Evolutionary conservation across 495 filamentous ascomycete species (phyloP).

Genomic region (Ramalina intermedia): DNA sequence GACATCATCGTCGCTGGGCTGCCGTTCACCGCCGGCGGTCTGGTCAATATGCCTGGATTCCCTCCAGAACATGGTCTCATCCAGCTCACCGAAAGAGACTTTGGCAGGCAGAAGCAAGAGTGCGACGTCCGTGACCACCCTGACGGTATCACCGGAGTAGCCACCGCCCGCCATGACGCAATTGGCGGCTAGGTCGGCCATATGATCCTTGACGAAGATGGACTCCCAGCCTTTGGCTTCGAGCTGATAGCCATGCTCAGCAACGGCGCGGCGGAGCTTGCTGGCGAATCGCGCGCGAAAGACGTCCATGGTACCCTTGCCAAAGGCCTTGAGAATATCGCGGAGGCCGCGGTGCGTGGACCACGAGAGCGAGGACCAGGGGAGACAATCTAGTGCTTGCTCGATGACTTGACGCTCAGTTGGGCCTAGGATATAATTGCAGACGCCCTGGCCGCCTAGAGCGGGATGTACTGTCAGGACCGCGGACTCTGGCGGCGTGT

Average conservation of each 20-base stretch:
- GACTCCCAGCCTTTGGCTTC: constrained; percentile 18
- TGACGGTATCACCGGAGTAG: constrained; percentile 21
- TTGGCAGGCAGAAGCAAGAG: constrained; percentile 4
- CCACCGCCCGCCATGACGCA: constrained; percentile 19
- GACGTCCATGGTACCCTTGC: constrained; percentile 16
- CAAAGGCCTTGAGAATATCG: constrained; percentile 20
- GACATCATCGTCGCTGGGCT: neutral
- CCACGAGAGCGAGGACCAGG: constrained; percentile 23
- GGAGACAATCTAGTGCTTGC: constrained; percentile 18
- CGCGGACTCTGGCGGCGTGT: neutral
- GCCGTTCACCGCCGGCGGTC: neutral
- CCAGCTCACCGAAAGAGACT: neutral
- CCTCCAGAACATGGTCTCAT: constrained; percentile 15
- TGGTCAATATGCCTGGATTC: neutral
- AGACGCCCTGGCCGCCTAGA: too few relatives aligned
- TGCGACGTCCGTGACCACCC: constrained; percentile 17
- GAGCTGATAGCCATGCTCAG: constrained; percentile 2
- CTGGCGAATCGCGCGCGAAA: constrained; percentile 14
- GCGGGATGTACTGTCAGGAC: neutral
- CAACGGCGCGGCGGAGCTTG: constrained; percentile 9
- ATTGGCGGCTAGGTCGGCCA: constrained; percentile 17
- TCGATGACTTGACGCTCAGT: constrained; percentile 10
- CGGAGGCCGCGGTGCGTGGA: constrained; percentile 23
- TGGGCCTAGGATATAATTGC: constrained; percentile 9
- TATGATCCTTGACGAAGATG: constrained; percentile 15